These are phyloP conservation scores for Gonium pectorale DNA, from an alignment of 139 green algal genomes.

Conservation along the genomic window DNA sequence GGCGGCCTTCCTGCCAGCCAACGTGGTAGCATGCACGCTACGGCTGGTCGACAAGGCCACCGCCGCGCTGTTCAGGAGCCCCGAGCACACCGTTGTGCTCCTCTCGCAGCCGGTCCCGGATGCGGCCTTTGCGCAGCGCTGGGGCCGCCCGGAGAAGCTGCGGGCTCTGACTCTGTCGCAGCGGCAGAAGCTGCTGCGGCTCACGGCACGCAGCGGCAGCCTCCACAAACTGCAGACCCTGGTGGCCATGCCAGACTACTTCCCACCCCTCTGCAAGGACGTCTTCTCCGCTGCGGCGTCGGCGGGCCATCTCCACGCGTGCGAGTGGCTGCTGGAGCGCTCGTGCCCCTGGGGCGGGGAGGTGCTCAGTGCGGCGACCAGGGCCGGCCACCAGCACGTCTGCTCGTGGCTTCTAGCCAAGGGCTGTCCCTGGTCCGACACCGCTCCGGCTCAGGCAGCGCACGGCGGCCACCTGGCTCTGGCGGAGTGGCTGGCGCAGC, in stretches of 20 bases:
- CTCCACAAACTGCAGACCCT: constrained; percentile 10
- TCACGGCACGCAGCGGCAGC: constrained; percentile 22
- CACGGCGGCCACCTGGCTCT: too few species aligned
- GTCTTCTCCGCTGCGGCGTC: neutral
- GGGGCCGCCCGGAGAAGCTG: neutral
- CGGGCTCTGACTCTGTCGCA: neutral
- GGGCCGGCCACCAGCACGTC: neutral
- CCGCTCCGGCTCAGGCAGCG: neutral
- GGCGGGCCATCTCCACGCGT: neutral
- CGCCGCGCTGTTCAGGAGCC: neutral
- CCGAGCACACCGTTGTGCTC: neutral
- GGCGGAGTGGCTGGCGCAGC: too few species aligned
- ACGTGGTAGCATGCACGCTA: neutral
- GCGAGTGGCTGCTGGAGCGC: neutral
- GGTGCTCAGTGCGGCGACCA: neutral
- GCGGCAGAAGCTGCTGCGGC: neutral
- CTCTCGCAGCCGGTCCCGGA: neutral
- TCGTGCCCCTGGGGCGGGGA: neutral
- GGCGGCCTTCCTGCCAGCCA: neutral
- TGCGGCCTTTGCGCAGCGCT: neutral
- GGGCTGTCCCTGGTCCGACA: neutral
- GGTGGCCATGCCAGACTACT: neutral
- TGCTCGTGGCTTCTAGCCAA: neutral
- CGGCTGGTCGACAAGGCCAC: constrained; percentile 1
- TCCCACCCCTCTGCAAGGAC: neutral